Conservation (phyloP, 768 basidiomycete genomes). For the Sistotremastrum niveocremeum region DNA sequence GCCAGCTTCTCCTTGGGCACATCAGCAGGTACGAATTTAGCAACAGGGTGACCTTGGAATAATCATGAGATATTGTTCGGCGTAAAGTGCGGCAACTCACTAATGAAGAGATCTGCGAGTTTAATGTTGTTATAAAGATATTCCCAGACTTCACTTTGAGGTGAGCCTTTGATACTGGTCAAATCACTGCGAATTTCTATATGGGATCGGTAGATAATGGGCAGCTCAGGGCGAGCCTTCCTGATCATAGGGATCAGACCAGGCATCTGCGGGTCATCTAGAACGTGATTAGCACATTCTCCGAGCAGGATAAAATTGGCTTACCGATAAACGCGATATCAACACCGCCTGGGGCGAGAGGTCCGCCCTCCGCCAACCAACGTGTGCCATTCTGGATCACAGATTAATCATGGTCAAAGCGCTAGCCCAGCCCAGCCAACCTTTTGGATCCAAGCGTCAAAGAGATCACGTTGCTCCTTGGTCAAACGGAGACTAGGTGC, state of each 20-base stretch:
- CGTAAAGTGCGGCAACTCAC: conserved; percentile 22
- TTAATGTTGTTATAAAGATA: conserved; percentile 91
- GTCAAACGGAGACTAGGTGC: conserved; percentile 64
- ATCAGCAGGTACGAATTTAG: conserved; percentile 82
- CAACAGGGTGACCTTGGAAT: conserved; percentile 65
- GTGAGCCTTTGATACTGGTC: conserved; percentile 65
- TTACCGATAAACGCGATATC: conserved; percentile 82
- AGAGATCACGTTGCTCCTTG: conserved; percentile 62
- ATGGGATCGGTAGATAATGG: conserved; percentile 89
- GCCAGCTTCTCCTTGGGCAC: conserved; percentile 60
- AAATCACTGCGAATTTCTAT: conserved; percentile 86
- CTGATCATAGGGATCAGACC: conserved; percentile 88
- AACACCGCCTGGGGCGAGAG: conserved; percentile 67
- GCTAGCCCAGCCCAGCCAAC: conserved; percentile 9
- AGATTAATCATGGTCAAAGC: conserved; percentile 16
- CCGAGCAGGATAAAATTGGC: conserved; percentile 5
- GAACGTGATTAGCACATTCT: conserved; percentile 2
- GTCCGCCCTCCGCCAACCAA: conserved; percentile 81
- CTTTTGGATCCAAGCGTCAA: conserved; percentile 80
- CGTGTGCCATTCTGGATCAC: conserved; percentile 54
- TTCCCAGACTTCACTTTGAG: conserved; percentile 87
- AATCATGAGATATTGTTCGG: not conserved
- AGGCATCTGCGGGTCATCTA: conserved; percentile 87
- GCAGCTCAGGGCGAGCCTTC: conserved; percentile 68
- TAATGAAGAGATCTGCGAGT: conserved; percentile 82